Evolutionary conservation across 108 stramenopile genomes (phyloP).

Genomic region (Craspedostauros australis): DNA sequence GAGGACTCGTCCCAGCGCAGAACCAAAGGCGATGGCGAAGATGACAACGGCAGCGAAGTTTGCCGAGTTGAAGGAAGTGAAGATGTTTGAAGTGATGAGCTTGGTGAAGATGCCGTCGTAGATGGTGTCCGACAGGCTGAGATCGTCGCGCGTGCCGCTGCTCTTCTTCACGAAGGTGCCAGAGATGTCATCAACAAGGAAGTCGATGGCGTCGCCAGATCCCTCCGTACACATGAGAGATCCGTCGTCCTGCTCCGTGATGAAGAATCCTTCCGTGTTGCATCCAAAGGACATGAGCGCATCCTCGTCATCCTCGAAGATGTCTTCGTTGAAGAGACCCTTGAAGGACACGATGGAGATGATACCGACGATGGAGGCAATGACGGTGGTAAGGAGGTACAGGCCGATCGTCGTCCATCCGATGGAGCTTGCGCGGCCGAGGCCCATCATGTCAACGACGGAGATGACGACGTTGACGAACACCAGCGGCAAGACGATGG

Average conservation of each 20-base stretch:
- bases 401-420: slow-evolving; percentile 33
- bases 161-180: slow-evolving; percentile 16
- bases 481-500: slow-evolving; percentile 38
- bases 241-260: slow-evolving; percentile 30
- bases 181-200: slow-evolving; percentile 29
- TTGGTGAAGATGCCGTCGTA: slow-evolving; percentile 34
- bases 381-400: slow-evolving; percentile 29
- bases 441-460: slow-evolving; percentile 40
- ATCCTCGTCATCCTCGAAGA: neutral
- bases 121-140: slow-evolving; percentile 14
- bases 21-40: slow-evolving; percentile 16
- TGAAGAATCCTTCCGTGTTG: slow-evolving; percentile 13
- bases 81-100: slow-evolving; percentile 21
- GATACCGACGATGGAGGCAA: slow-evolving; percentile 23
- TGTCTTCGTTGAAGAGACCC: slow-evolving; percentile 11
- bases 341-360: slow-evolving; percentile 20
- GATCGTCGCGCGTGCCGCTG: neutral
- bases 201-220: slow-evolving; percentile 4
- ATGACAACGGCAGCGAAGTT: slow-evolving; percentile 32
- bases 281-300: slow-evolving; percentile 26
- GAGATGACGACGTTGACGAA: slow-evolving; percentile 34
- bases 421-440: slow-evolving; percentile 34
- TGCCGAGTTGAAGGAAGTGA: slow-evolving; percentile 17
- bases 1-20: slow-evolving; percentile 6
- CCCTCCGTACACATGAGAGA: slow-evolving; percentile 24